phyloP scores from a whole-genome alignment of 2,329 filamentous ascomycete species.

The Fusarium aywerte region DNA sequence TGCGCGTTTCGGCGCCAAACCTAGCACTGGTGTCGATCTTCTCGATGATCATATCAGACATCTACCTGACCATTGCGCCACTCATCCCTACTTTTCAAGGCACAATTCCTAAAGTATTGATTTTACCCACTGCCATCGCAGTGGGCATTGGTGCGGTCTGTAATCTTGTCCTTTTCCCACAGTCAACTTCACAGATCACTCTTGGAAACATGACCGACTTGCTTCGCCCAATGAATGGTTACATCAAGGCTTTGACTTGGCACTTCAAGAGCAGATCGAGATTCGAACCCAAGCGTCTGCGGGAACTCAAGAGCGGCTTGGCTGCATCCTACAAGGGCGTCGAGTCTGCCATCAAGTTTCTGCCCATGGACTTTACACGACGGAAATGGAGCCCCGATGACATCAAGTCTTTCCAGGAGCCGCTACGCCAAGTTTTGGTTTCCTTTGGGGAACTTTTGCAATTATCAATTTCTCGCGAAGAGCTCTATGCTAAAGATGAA shows the following conservation, averaged over 20 bases:
- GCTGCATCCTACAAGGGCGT: background rate
- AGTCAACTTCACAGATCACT: constrained; percentile 19
- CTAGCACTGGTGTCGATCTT: constrained; percentile 11
- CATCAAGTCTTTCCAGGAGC: constrained; percentile 20
- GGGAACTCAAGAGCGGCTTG: constrained; percentile 1
- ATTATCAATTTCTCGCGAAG: constrained; percentile 11
- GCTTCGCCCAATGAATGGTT: constrained; percentile 11
- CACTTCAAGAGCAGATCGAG: constrained; percentile 12
- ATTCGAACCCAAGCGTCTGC: background rate
- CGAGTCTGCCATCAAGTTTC: constrained; percentile 13
- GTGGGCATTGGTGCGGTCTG: constrained; percentile 13
- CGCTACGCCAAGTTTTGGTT: background rate
- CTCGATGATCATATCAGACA: constrained; percentile 12
- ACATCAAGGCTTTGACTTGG: constrained; percentile 14
- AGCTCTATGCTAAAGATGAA: constrained; percentile 9
- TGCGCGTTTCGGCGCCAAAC: constrained; percentile 19
- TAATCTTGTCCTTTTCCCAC: constrained; percentile 13
- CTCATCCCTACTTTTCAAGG: constrained; percentile 12
- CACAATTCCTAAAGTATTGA: constrained; percentile 10
- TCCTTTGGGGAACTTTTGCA: constrained; percentile 11
- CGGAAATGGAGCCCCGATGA: constrained; percentile 16
- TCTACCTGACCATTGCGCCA: constrained; percentile 6
- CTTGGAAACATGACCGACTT: constrained; percentile 14
- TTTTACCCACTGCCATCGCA: constrained; percentile 3
- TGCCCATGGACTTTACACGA: constrained; percentile 18